Evolutionary conservation across 2,329 filamentous ascomycete species (phyloP).

Genomic region (Fusarium coicis): DNA sequence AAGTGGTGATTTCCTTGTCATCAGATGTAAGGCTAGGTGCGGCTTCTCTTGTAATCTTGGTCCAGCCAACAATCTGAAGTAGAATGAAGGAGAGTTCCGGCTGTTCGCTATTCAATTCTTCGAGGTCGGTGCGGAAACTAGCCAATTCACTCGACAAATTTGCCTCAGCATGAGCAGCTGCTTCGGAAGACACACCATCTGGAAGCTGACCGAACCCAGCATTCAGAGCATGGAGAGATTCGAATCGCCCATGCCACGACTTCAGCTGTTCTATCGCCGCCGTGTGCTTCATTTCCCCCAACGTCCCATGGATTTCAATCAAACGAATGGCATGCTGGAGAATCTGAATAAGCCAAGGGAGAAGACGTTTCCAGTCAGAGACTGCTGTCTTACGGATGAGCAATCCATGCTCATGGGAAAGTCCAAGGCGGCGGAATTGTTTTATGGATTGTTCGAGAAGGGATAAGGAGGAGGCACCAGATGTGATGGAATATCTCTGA

Average conservation of each 20-base stretch:
- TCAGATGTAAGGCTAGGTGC: slow-evolving; percentile 9
- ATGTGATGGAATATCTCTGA: slow-evolving; percentile 66
- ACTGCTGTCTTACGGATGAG: slow-evolving; percentile 31
- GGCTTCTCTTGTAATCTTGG: slow-evolving; percentile 49
- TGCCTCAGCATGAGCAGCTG: slow-evolving; percentile 48
- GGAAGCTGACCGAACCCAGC: slow-evolving; percentile 62
- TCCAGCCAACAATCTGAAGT: slow-evolving; percentile 74
- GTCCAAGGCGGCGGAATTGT: slow-evolving; percentile 51
- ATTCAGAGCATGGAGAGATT: slow-evolving; percentile 55
- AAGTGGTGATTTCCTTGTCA: slow-evolving; percentile 50
- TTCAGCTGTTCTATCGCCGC: slow-evolving; percentile 57
- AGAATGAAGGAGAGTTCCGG: slow-evolving; percentile 73
- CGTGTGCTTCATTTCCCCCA: slow-evolving; percentile 65
- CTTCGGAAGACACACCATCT: slow-evolving; percentile 57
- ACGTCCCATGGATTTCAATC: slow-evolving; percentile 72
- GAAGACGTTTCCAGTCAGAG: slow-evolving; percentile 42
- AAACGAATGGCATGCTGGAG: slow-evolving; percentile 71
- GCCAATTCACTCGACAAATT: slow-evolving; percentile 52
- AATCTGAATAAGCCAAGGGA: slow-evolving; percentile 76
- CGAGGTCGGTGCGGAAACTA: slow-evolving; percentile 55
- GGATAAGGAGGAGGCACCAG: slow-evolving; percentile 51
- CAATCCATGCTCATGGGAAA: slow-evolving; percentile 37
- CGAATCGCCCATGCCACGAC: slow-evolving; percentile 62
- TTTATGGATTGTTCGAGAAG: slow-evolving; percentile 53
- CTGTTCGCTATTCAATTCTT: slow-evolving; percentile 51